Percentiles rank a stretch among this genome's conserved stretches.
Conservation (phyloP, 352 stramenopile genomes). For the Globisporangium rhizosaccharum region DNA sequence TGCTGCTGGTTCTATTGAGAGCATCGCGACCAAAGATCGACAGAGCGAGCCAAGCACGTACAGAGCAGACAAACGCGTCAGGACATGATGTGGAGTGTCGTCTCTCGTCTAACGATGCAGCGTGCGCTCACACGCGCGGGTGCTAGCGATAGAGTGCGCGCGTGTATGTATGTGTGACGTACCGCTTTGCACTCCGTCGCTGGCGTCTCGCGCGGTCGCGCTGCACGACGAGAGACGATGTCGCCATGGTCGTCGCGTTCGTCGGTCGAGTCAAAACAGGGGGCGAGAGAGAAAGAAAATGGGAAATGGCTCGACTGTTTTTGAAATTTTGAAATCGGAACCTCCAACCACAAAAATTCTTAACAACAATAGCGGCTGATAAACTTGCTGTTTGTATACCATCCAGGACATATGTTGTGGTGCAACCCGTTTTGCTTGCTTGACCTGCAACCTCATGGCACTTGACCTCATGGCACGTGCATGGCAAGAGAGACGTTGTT, state of each 20-base stretch:
- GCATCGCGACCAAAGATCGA: too few species aligned
- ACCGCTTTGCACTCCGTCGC: constrained; percentile 35
- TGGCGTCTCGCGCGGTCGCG: constrained; percentile 45
- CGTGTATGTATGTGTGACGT: not conserved
- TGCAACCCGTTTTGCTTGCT: too few species aligned
- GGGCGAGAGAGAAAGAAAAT: not conserved
- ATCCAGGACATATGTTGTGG: too few species aligned
- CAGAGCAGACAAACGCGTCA: constrained; percentile 1
- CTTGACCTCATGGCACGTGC: too few species aligned
- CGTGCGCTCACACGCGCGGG: not conserved
- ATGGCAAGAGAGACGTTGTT: too few species aligned
- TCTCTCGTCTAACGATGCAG: not conserved
- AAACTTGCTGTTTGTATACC: not conserved
- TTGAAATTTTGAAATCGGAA: constrained; percentile 6
- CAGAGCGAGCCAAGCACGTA: not conserved
- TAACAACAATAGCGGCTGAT: too few species aligned
- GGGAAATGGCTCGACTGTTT: not conserved
- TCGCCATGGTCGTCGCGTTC: constrained; percentile 2
- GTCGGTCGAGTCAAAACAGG: not conserved
- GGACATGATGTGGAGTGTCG: not conserved
- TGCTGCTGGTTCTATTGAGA: constrained; percentile 8
- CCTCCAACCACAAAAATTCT: too few species aligned
- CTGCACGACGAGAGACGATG: constrained; percentile 47
- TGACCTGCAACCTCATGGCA: too few species aligned
- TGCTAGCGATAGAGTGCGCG: not conserved